Base-by-base conservation (phyloP, 2,329 filamentous ascomycete genomes). In the Colletotrichum spaethianum region DNA sequence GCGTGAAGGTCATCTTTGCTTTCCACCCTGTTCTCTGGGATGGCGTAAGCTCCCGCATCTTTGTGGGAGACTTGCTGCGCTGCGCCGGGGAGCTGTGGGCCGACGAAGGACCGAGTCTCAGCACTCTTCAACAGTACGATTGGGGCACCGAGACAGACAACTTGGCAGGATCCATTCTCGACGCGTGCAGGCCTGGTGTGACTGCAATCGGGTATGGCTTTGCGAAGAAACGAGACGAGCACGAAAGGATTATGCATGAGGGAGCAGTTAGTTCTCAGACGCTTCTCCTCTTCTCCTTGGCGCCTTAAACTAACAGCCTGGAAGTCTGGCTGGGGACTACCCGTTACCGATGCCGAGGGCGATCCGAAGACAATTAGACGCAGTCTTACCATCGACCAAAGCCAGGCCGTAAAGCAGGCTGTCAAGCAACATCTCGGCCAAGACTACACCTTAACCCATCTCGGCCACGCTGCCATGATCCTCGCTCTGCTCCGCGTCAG, bases 401-500 rank as follows among this genome's bases (percentile, higher is more conserved):
- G 56, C 23, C n/a, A 18, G 4, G 26, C 12, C 14, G 16, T 59
- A 4, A n/a, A 12, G 56, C 36, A 26, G 23, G 56, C 23, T 12
- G 26, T 44, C 26, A 59, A 44, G 2, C 38, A 20, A 26, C 4
- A 31, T 7, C 14, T 44, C 40, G 16, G 69, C 23, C 28, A 63
- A 31, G 44, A 69, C 62, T 53, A 44, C 52, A 53, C 36, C 50
- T 61, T 67, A 6, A 44, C 38, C 20, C 56, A 59, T 42, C 56
- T 59, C 23, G 56, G 56, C 9, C 56, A 59, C 28, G 56, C 56
- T n/a, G 56, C 56, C 23, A 59, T 59, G 56, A 26, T 59, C 28
- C 56, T 59, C 23, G 56, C 56, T 26, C 38, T 59, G 1, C 56
- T 59, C 26, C 56, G 23, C 4, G 38, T 42, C 26, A 18, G 23